Conservation (phyloP, 225 moss, liverwort and hornwort genomes). For the Pleurozium schreberi region DNA sequence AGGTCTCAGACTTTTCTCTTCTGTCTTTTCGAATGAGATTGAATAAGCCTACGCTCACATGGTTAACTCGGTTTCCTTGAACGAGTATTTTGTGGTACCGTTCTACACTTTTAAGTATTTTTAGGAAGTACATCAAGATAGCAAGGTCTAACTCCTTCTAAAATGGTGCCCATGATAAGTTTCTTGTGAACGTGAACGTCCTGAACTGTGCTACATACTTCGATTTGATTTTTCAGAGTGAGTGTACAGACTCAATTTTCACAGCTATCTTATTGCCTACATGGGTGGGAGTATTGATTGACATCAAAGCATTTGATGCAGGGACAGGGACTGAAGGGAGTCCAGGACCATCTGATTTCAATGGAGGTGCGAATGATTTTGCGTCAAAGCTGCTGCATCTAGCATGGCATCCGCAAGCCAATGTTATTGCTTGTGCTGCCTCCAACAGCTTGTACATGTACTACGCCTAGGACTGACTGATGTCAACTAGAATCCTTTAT, state of each 20-base stretch:
- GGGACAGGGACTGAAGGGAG: constrained; percentile 60
- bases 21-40: neutral
- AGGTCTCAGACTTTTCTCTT: constrained; percentile 55
- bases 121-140: neutral
- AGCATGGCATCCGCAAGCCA: constrained; percentile 95
- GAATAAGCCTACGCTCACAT: neutral
- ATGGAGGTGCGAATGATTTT: constrained; percentile 90
- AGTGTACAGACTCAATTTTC: neutral
- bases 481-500: constrained; percentile 49
- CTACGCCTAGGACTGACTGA: constrained; percentile 78
- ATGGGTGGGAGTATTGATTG: neutral
- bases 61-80: neutral
- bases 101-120: neutral
- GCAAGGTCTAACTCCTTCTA: neutral
- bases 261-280: neutral
- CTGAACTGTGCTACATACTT: neutral
- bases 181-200: neutral
- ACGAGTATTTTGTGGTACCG: neutral
- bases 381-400: constrained; percentile 94
- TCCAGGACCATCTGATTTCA: constrained; percentile 70
- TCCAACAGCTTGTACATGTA: constrained; percentile 99
- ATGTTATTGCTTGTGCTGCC: constrained; percentile 97
- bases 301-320: constrained; percentile 9
- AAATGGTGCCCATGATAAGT: neutral
- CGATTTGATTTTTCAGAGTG: neutral